Conservation (phyloP, 2,329 filamentous ascomycete genomes). For the Myriosclerotinia scirpicola region DNA sequence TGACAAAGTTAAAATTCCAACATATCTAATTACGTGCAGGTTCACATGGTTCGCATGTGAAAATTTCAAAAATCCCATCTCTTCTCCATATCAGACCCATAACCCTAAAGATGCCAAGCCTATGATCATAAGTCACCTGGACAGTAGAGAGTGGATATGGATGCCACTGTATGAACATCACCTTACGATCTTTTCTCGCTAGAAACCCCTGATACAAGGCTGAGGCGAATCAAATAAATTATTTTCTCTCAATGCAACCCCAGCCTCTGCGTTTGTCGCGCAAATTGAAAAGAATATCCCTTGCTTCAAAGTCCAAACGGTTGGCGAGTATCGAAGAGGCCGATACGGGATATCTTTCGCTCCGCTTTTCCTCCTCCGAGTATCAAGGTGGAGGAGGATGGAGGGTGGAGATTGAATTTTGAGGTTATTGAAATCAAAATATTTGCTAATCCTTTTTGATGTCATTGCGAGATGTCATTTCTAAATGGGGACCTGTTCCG, state of each 20-base stretch:
- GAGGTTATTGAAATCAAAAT: conserved; percentile 14
- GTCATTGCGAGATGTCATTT: background rate
- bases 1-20: background rate
- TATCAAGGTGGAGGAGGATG: background rate
- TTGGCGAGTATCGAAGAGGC: background rate
- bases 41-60: background rate
- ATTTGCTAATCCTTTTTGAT: conserved; percentile 10
- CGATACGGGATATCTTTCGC: conserved; percentile 1
- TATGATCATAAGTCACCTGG: conserved; percentile 16
- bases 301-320: conserved; percentile 8
- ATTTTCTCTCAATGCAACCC: background rate
- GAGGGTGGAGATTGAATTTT: conserved; percentile 9
- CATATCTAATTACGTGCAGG: background rate
- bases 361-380: conserved; percentile 1
- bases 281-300: conserved; percentile 19
- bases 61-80: background rate
- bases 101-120: conserved; percentile 7
- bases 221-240: conserved; percentile 12
- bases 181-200: conserved; percentile 16
- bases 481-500: background rate
- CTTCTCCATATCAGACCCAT: conserved; percentile 7
- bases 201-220: conserved; percentile 21
- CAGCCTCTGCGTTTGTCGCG: conserved; percentile 22
- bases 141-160: conserved; percentile 6
- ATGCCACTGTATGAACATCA: conserved; percentile 1